A percentile compares a stretch with the other conserved stretches of the same genome.
phyloP scores from a whole-genome alignment of 2,329 filamentous ascomycete genomes.

The Pestalotiopsis sp. region DNA sequence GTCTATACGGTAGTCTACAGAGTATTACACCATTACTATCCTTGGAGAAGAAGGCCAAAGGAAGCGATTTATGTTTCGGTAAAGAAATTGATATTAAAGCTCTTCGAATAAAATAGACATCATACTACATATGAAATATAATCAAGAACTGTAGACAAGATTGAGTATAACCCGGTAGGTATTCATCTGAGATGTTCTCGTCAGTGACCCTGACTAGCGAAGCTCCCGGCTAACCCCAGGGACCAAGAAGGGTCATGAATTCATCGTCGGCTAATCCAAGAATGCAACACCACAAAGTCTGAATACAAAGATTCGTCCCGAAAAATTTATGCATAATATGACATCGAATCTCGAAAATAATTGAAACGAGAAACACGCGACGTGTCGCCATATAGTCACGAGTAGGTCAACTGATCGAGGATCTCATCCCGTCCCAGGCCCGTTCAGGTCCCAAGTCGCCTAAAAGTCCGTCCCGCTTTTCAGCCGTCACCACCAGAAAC shows the following conservation, averaged over 20 bases:
- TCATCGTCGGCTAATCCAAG: neutral
- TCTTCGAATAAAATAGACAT: neutral
- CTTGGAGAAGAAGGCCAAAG: no score
- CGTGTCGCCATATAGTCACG: neutral
- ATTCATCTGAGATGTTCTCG: neutral
- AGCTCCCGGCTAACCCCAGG: neutral
- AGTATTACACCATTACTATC: no score
- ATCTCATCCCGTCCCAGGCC: neutral
- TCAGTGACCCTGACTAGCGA: neutral
- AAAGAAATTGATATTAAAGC: neutral
- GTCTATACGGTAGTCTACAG: no score
- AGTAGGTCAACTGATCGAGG: slow-evolving; percentile 1
- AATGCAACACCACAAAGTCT: neutral
- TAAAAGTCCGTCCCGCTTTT: neutral
- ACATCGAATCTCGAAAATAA: neutral
- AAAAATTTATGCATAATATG: neutral
- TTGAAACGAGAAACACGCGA: neutral
- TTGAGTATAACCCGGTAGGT: neutral
- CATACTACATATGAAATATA: neutral
- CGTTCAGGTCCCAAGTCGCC: neutral
- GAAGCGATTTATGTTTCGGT: no score
- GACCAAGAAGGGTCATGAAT: neutral
- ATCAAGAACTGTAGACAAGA: neutral
- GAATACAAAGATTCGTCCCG: neutral
- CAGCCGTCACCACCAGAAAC: neutral